Evolutionary conservation across 2,329 filamentous ascomycete species (phyloP), one percentile per base, ranked within the genome.

Genomic region (Colletotrichum falcatum): DNA sequence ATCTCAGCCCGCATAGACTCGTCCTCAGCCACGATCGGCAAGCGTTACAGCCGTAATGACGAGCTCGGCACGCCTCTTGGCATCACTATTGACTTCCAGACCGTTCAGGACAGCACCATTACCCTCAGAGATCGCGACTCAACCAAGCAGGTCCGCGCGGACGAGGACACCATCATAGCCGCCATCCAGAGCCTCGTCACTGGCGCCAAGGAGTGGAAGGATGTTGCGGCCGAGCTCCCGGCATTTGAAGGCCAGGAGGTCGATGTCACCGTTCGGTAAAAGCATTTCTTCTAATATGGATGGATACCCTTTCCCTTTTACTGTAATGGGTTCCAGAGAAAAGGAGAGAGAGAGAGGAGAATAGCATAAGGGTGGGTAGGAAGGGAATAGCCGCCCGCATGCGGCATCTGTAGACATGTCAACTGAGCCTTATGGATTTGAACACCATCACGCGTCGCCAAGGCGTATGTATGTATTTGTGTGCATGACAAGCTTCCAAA

Each of bases 41-140:
- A 97, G 87, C 92, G 95, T 64, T 98, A 97, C 82, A 91, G 92
- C 79, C 91, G 96, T 77, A 98, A 98, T 80, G 95, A 98, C 81
- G 95, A 98, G 84, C 89, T 98, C 70, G 96, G 95, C 77, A 98
- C 96, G 54, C 94, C 95, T 9, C 91, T 98, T 74, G 95, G 94
- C 79, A 91, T 98, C 81, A 98, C 95, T 0, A 89, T 98, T 71
- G 95, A 98, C 81, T 98, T 98, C 88, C 94, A 98, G 86, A 97
- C 94, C 58, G 85, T 97, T 75, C 90, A 97, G 82, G 94, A 98
- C 80, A 89, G 89, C 79, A 92, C 92, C 9, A 89, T 97, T 78
- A 98, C 95, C 1, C 88, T 98, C 74, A 88, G 95, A 78, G 95
- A 98, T 80, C 91, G 94, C 73, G 96, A 98, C 83, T 92, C 91